These are phyloP conservation scores for Leavenworthia alabamica DNA, from an alignment of 345 rosid genomes.

Conservation along the genomic window DNA sequence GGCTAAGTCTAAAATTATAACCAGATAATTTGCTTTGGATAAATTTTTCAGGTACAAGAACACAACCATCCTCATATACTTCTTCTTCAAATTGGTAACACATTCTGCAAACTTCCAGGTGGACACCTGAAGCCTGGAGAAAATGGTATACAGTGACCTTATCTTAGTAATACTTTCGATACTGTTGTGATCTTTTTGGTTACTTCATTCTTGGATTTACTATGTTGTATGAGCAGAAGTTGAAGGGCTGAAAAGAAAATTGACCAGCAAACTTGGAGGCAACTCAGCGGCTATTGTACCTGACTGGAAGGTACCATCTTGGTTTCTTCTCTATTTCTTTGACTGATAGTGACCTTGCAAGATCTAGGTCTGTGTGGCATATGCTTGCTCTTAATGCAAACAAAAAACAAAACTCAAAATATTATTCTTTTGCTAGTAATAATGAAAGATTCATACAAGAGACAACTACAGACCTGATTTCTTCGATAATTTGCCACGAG, in stretches of 20 bases:
- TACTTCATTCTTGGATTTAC: slow-evolving; percentile 7
- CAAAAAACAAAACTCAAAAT: background rate
- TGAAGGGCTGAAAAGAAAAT: slow-evolving; percentile 88
- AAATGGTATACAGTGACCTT: slow-evolving; percentile 48
- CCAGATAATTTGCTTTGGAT: slow-evolving; percentile 2
- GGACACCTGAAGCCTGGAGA: slow-evolving; percentile 97
- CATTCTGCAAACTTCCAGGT: slow-evolving; percentile 98
- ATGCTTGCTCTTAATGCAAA: background rate
- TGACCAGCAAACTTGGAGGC: slow-evolving; percentile 95
- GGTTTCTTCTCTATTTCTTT: background rate
- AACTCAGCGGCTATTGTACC: slow-evolving; percentile 72
- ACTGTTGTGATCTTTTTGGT: background rate
- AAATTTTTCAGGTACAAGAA: slow-evolving; percentile 77
- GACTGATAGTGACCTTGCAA: background rate
- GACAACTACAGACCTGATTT: background rate
- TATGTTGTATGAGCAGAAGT: slow-evolving; percentile 46
- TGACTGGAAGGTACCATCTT: slow-evolving; percentile 73
- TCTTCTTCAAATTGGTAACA: slow-evolving; percentile 91
- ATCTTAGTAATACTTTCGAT: background rate
- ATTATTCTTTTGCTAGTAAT: background rate
- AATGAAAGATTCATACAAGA: background rate
- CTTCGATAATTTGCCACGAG: background rate
- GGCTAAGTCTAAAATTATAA: background rate
- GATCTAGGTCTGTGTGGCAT: background rate
- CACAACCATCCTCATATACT: slow-evolving; percentile 97